These are phyloP conservation scores for Acarospora socialis DNA, from an alignment of 2,329 filamentous ascomycete genomes.

Conservation along the genomic window DNA sequence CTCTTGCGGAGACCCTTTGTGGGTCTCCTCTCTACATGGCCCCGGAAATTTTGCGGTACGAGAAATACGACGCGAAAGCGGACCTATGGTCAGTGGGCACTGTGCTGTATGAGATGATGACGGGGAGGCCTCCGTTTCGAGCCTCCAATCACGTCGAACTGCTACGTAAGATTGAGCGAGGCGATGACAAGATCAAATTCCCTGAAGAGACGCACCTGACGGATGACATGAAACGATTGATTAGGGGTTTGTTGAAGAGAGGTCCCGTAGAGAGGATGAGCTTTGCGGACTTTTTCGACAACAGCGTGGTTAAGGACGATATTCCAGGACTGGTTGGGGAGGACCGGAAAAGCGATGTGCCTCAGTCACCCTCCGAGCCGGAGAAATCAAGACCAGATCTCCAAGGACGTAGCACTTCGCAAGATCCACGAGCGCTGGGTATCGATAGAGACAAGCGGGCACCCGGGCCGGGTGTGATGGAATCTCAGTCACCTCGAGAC, in stretches of 20 bases:
- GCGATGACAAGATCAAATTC: conserved; percentile 75
- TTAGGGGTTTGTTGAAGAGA: conserved; percentile 67
- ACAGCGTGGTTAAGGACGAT: conserved; percentile 54
- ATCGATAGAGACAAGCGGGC: no score
- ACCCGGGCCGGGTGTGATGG: no score
- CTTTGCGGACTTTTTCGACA: conserved; percentile 73
- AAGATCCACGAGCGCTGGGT: no score
- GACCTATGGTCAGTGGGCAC: conserved; percentile 97
- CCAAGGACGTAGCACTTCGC: no score
- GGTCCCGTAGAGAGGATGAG: conserved; percentile 73
- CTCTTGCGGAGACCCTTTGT: conserved; percentile 87
- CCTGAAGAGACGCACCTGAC: conserved; percentile 57
- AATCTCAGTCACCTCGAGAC: no score
- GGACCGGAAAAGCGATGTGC: conserved; percentile 40
- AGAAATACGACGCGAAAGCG: conserved; percentile 93
- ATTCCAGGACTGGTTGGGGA: conserved; percentile 75
- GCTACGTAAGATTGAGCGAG: conserved; percentile 77
- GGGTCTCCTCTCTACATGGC: conserved; percentile 98
- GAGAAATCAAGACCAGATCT: conserved; percentile 9
- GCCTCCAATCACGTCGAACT: conserved; percentile 91
- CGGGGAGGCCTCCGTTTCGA: conserved; percentile 76
- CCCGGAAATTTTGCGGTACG: conserved; percentile 89
- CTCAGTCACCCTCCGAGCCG: conserved; percentile 10
- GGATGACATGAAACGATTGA: conserved; percentile 63
- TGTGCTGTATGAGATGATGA: conserved; percentile 90